Base-by-base conservation (phyloP, 2,329 filamentous ascomycete genomes). In the Fusarium proliferatum region DNA sequence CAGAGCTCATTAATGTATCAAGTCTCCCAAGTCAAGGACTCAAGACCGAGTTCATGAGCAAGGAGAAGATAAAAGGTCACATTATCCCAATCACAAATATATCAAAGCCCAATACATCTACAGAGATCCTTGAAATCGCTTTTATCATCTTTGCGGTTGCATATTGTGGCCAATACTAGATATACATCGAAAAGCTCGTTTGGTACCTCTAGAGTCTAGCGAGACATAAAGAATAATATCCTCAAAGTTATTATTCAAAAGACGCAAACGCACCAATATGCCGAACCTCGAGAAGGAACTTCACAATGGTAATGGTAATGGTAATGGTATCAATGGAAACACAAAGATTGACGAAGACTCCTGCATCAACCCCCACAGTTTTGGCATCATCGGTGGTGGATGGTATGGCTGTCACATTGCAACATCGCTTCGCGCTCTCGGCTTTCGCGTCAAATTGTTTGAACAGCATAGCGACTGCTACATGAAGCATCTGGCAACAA, bases 401-500 rank as follows among this genome's bases (percentile, higher is more conserved):
- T 61, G 58, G 58, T 61, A 61, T 30, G 58, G 58, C 28, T 61
- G 58, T 55, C 58, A 61, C 30, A 61, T 61, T 16, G 58, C 58
- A 10, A 4, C 28, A 38, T 9, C 58, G 6, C 58, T 61, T 17
- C 46, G 48, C 21, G 10, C 26, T 8, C 30, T 61, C n/a, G 58
- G 58, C 38, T 43, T 55, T 34, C 48, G 8, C 5, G 58, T 55
- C 11, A 61, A 30, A 16, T 34, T 61, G 16, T 68, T 63, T 1
- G 60, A 63, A 10, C 60, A 63, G 23, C 60, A 63, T 34, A 39
- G 39, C 52, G 52, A 17, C 41, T 63, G 9, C 42, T 63, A 26
- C 60, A 63, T 19, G 60, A 63, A 48, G 60, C 60, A 41, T 63
- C 60, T 11, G 60, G 60, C 2, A 63, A 63, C 36, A 63, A 63